A percentile compares a stretch with the other conserved stretches of the same genome.
Conservation (phyloP, 1,284 basidiomycete genomes). For the Lignosus rhinocerotis region DNA sequence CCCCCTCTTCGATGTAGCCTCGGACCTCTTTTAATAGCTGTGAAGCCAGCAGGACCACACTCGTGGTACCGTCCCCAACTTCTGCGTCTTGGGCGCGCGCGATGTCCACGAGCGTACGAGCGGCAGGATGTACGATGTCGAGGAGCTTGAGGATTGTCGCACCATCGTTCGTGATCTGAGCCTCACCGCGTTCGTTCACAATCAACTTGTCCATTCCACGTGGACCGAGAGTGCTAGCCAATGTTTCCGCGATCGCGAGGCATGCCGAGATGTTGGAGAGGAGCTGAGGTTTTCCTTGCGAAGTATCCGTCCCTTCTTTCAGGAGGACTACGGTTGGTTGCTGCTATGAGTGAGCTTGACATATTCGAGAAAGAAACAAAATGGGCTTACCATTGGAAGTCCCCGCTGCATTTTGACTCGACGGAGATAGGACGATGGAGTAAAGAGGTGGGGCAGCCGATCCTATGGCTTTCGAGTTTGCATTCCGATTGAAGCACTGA, state of each 20-base stretch:
- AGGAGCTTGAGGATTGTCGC: conserved; percentile 97
- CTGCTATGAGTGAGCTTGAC: conserved; percentile 40
- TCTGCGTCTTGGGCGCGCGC: conserved; percentile 98
- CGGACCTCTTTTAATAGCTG: conserved; percentile 94
- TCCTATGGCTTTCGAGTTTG: neutral
- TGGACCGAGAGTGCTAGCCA: conserved; percentile 95
- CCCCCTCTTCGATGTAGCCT: conserved; percentile 94
- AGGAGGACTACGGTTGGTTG: conserved; percentile 95
- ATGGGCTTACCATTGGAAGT: conserved; percentile 60
- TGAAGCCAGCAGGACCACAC: conserved; percentile 91
- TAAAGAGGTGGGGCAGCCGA: neutral
- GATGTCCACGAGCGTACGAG: conserved; percentile 95
- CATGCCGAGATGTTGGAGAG: conserved; percentile 97
- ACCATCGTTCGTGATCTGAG: conserved; percentile 98
- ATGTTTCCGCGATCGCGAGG: conserved; percentile 85
- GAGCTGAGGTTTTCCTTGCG: conserved; percentile 92
- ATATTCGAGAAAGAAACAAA: neutral
- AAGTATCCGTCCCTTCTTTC: conserved; percentile 94
- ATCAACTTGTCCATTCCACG: conserved; percentile 99
- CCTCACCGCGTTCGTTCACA: conserved; percentile 88
- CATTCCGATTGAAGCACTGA: conserved; percentile 15
- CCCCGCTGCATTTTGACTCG: conserved; percentile 68
- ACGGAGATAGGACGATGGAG: neutral
- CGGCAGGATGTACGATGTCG: conserved; percentile 97
- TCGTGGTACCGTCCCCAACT: conserved; percentile 98